Evolutionary conservation across 1,284 basidiomycete genomes (phyloP).

Genomic region (Puccinia horiana): DNA sequence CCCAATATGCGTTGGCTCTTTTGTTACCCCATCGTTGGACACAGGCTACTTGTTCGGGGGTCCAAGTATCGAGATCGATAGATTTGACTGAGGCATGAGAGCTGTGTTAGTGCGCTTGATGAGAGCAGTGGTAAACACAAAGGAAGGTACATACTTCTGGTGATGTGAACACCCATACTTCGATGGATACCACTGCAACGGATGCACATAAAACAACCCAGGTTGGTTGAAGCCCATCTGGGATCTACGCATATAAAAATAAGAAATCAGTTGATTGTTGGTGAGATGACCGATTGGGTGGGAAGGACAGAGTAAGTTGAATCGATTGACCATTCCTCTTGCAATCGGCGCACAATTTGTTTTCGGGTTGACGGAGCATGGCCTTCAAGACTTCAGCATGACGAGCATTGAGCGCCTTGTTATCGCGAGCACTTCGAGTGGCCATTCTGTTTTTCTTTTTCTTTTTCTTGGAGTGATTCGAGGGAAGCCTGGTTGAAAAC

Average conservation of each 20-base stretch:
- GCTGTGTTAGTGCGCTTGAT: background rate
- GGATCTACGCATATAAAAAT: slow-evolving; percentile 72
- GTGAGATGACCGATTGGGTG: slow-evolving; percentile 10
- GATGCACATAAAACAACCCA: slow-evolving; percentile 80
- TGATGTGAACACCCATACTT: slow-evolving; percentile 97
- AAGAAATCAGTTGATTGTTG: slow-evolving; percentile 10
- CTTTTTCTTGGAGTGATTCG: background rate
- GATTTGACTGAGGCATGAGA: slow-evolving; percentile 73
- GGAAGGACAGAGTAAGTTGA: background rate
- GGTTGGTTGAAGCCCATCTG: slow-evolving; percentile 96
- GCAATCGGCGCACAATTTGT: slow-evolving; percentile 73
- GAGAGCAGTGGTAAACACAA: background rate
- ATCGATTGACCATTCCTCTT: slow-evolving; percentile 44
- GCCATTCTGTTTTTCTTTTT: too few species aligned
- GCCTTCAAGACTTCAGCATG: slow-evolving; percentile 72
- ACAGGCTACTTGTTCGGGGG: slow-evolving; percentile 93
- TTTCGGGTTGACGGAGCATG: slow-evolving; percentile 81
- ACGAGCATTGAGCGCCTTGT: slow-evolving; percentile 48
- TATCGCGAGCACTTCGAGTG: slow-evolving; percentile 48
- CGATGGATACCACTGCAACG: slow-evolving; percentile 98
- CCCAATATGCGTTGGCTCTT: slow-evolving; percentile 93
- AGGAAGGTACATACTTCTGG: slow-evolving; percentile 63
- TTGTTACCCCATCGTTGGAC: slow-evolving; percentile 93
- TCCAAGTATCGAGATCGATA: slow-evolving; percentile 97
- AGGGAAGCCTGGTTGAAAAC: background rate